phyloP scores from a whole-genome alignment of 2,329 filamentous ascomycete species.

The Cladobotryum mycophilum region DNA sequence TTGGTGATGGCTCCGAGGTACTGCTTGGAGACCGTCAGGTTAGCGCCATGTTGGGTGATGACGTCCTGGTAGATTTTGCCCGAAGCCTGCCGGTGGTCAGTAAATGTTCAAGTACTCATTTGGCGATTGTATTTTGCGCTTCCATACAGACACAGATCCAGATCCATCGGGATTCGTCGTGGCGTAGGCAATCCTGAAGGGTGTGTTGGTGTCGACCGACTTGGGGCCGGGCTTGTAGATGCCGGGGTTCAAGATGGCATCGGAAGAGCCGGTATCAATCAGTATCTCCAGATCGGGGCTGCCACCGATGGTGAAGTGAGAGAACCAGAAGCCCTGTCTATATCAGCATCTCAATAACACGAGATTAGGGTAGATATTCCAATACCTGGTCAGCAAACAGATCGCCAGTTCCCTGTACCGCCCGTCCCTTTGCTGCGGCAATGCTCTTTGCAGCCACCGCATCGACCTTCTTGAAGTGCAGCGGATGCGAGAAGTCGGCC shows the following conservation, averaged over 20 bases:
- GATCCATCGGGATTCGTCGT: conserved; percentile 17
- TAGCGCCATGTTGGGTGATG: conserved; percentile 13
- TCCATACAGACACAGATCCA: conserved; percentile 11
- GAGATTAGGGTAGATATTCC: not conserved
- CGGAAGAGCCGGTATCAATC: conserved; percentile 16
- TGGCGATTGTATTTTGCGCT: not conserved
- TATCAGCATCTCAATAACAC: not conserved
- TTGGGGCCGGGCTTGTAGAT: conserved; percentile 13
- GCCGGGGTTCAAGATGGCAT: conserved; percentile 15
- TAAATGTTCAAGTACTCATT: not conserved
- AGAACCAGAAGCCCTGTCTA: conserved; percentile 17
- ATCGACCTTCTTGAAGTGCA: conserved; percentile 13
- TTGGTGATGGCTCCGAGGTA: conserved; percentile 11
- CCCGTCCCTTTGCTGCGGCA: conserved; percentile 8
- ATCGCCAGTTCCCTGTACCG: not conserved
- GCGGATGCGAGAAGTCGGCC: conserved; percentile 12
- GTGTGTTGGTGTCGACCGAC: conserved; percentile 4
- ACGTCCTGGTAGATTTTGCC: conserved; percentile 15
- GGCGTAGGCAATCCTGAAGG: conserved; percentile 14
- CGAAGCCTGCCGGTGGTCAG: conserved; percentile 7
- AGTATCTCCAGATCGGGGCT: conserved; percentile 15
- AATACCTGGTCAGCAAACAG: conserved; percentile 13
- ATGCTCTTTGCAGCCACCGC: conserved; percentile 8
- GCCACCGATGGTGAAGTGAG: conserved; percentile 15
- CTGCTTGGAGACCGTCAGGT: conserved; percentile 14